Evolutionary conservation across 495 filamentous ascomycete species (phyloP), one percentile per base, ranked within the genome.

Genomic region (Aspergillus leporis): DNA sequence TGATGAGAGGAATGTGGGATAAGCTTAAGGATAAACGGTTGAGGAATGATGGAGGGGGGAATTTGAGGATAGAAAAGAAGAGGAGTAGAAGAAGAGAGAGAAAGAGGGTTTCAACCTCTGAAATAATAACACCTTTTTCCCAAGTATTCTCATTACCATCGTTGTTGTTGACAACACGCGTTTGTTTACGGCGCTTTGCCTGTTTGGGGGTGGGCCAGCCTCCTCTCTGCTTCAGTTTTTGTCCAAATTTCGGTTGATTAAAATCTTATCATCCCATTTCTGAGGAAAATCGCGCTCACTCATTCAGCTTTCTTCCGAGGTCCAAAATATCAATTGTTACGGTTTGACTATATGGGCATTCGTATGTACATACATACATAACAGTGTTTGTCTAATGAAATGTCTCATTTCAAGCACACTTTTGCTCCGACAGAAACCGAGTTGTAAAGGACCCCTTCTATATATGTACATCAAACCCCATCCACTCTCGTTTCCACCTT

Each of bases 181-280:
- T 61, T 69, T 70, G 68, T 70, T 70, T 70, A 68, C 62, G 49
- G 32, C 63, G 60, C 68, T 60, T 70, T 70, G 59, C 68, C 68
- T 32, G 28, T 56, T 70, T 58, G 41, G 65, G 61, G 58, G 18
- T 8, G 9, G 22, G 18, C 54, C 54, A 56, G 28, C 54, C 54
- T 56, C 54, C 46, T 31, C 46, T 31, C 13, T 41, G 8, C 32
- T 36, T 14, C 8, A 36, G 13, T 7, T 23, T 41, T 55, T 34
- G 12, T 53, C 22, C 9, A 22, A 30, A n/a, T 55, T 46, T 21
- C 13, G 51, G 16, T 56, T 45, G 55, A 45, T 59, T 53, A 28
- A 28, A 28, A 28, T 28, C 25, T 28, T 28, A 28, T 28, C 25
- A 28, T 28, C 34, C 34, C 13, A 36, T 36, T 8, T 12, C 34